Evolutionary conservation across 768 basidiomycete species (phyloP).

Genomic region (Gymnopilus junonius): DNA sequence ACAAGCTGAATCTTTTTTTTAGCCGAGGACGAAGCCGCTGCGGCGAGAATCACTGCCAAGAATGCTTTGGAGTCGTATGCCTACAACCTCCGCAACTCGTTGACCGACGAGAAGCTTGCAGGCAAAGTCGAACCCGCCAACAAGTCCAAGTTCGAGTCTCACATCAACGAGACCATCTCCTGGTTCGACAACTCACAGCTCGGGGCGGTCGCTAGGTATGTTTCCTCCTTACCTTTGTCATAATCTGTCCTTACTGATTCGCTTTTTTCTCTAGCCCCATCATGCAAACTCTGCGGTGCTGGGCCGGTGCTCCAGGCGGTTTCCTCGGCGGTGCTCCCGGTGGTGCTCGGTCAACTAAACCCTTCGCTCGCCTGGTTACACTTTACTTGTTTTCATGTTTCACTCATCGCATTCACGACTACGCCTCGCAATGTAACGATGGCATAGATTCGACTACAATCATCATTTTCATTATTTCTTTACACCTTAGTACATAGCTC

Average conservation of each 20-base stretch:
- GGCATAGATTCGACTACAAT: slow-evolving; percentile 21
- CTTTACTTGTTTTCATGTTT: slow-evolving; percentile 13
- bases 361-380: slow-evolving; percentile 18
- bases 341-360: slow-evolving; percentile 69
- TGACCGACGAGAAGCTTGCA: no score
- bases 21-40: no score
- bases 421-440: no score
- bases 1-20: no score
- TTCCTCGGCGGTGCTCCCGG: slow-evolving; percentile 59
- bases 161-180: slow-evolving; percentile 81
- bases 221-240: slow-evolving; percentile 7
- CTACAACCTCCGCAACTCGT: no score
- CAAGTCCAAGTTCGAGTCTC: no score
- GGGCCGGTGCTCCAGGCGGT: slow-evolving; percentile 59
- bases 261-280: slow-evolving; percentile 43
- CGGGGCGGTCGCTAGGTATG: slow-evolving; percentile 75
- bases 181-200: slow-evolving; percentile 90
- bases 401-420: slow-evolving; percentile 20
- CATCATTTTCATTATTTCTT: slow-evolving; percentile 9
- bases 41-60: no score
- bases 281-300: slow-evolving; percentile 77
- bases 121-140: no score
- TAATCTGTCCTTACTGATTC: slow-evolving; percentile 6
- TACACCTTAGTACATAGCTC: no score
- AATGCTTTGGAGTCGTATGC: no score